Conservation (phyloP, 805 yeast species). For the Monosporozyma unispora region DNA sequence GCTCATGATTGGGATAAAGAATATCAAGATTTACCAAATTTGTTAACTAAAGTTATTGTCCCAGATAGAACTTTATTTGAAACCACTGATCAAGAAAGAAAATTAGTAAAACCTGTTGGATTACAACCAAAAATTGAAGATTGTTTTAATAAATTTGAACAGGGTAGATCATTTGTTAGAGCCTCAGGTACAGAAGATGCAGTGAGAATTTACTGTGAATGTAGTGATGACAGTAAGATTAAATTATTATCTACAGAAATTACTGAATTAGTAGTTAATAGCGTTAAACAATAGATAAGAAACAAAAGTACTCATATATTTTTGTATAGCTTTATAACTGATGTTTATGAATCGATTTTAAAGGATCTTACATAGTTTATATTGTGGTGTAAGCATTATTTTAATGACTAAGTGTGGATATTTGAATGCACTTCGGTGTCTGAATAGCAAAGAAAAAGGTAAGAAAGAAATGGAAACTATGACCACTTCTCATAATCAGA, state of each 20-base stretch:
- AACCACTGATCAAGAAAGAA: conserved; percentile 87
- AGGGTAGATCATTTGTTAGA: conserved; percentile 85
- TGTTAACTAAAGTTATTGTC: conserved; percentile 71
- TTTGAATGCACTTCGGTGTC: too few species aligned
- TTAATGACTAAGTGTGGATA: too few species aligned
- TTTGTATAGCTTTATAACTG: background rate
- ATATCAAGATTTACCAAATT: conserved; percentile 82
- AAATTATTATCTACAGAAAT: conserved; percentile 38
- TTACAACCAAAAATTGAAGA: conserved; percentile 66
- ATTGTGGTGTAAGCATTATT: too few species aligned
- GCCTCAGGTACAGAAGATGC: conserved; percentile 98
- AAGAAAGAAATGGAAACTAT: too few species aligned
- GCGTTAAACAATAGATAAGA: background rate
- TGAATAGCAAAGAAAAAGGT: too few species aligned
- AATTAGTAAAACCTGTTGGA: conserved; percentile 65
- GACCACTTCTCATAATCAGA: too few species aligned
- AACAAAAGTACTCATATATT: background rate
- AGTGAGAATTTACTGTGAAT: conserved; percentile 91
- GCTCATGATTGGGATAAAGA: conserved; percentile 68
- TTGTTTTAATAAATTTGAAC: conserved; percentile 42
- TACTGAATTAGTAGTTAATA: conserved; percentile 27
- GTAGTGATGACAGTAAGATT: conserved; percentile 43
- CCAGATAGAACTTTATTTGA: conserved; percentile 69
- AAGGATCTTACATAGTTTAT: too few species aligned
- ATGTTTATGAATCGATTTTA: too few species aligned